A percentile compares a stretch with the other conserved stretches of the same genome.
phyloP scores from a whole-genome alignment of 306 rosid genomes.

The Quercus cerris region DNA sequence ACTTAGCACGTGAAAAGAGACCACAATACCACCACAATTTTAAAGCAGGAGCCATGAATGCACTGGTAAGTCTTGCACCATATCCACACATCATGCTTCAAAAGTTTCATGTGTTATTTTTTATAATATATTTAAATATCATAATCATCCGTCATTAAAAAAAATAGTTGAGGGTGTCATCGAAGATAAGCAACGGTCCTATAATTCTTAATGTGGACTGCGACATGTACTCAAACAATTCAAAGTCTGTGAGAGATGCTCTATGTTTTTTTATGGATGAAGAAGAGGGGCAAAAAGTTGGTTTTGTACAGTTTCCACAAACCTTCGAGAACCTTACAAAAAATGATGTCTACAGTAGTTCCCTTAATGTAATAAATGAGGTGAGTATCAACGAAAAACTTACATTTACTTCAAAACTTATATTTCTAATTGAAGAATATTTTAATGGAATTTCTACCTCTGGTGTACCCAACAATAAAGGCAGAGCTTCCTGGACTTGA shows the following conservation, averaged over 20 bases:
- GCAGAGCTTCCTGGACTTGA: background rate
- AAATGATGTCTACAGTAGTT: background rate
- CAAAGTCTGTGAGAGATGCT: too few species aligned
- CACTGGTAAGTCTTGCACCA: background rate
- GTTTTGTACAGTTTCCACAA: background rate
- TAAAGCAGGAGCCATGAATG: constrained; percentile 2
- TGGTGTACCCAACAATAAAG: background rate
- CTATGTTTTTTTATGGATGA: background rate
- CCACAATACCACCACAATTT: background rate
- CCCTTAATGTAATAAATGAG: background rate
- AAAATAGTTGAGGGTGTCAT: background rate
- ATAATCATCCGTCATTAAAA: background rate
- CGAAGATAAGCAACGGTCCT: background rate
- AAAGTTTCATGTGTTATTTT: background rate
- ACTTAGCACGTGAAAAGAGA: too few species aligned
- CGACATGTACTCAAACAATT: too few species aligned
- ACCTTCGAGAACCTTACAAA: background rate
- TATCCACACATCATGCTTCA: background rate
- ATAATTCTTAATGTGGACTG: too few species aligned
- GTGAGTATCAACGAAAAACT: background rate
- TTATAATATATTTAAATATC: background rate
- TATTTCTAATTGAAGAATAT: background rate
- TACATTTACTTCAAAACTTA: background rate
- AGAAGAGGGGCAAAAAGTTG: background rate
- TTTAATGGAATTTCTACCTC: background rate